These are phyloP conservation scores for Boletus hoseneyae DNA, from an alignment of 1,284 basidiomycete species.

Conservation along the genomic window DNA sequence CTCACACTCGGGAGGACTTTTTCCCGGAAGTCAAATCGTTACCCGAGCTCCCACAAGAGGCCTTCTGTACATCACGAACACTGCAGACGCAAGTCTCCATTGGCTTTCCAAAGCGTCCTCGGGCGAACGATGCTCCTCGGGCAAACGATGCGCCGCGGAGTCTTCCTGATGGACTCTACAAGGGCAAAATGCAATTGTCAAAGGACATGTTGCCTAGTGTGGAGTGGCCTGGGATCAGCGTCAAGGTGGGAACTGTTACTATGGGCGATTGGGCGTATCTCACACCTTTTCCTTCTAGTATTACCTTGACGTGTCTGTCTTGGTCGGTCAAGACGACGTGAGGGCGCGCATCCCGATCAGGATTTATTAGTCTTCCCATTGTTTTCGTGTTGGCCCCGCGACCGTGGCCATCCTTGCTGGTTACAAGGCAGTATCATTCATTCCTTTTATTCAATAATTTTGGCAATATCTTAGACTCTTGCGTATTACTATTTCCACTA, in stretches of 20 bases:
- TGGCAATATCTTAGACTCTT: slow-evolving; percentile 4
- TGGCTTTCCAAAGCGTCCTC: slow-evolving; percentile 67
- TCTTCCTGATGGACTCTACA: slow-evolving; percentile 64
- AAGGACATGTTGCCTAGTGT: slow-evolving; percentile 61
- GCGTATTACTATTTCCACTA: not conserved
- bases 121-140: too few species aligned
- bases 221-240: slow-evolving; percentile 60
- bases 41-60: slow-evolving; percentile 42
- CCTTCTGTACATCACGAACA: slow-evolving; percentile 47
- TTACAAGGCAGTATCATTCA: too few species aligned
- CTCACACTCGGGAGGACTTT: slow-evolving; percentile 21
- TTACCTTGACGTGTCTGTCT: slow-evolving; percentile 64
- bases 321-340: slow-evolving; percentile 57
- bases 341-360: slow-evolving; percentile 58
- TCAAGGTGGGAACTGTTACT: slow-evolving; percentile 48
- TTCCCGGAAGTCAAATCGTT: slow-evolving; percentile 40
- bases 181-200: slow-evolving; percentile 50
- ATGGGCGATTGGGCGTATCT: slow-evolving; percentile 7
- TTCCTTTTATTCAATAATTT: slow-evolving; percentile 2
- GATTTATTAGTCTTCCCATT: slow-evolving; percentile 39
- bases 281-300: slow-evolving; percentile 43
- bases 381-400: not conserved
- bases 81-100: slow-evolving; percentile 53
- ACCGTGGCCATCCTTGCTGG: not conserved
- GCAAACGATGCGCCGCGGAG: slow-evolving; percentile 35